Percentiles rank a stretch among this genome's conserved stretches.
Evolutionary conservation across 2,329 filamentous ascomycete species (phyloP).

Genomic region (Xylariaceae sp.): DNA sequence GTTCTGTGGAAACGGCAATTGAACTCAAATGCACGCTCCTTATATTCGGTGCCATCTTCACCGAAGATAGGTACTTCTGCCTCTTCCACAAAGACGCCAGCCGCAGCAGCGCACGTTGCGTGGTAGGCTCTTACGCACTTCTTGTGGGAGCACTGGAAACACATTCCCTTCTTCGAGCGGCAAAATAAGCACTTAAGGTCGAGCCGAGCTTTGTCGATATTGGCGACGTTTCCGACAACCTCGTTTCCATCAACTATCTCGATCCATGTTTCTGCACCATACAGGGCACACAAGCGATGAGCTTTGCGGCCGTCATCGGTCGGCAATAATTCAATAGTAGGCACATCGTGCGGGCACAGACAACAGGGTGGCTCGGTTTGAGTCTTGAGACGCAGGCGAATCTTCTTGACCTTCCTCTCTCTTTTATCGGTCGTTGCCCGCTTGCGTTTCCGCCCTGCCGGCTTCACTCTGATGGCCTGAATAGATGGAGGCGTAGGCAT

Average conservation of each 20-base stretch:
- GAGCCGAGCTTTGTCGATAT: conserved; percentile 78
- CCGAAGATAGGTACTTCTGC: conserved; percentile 80
- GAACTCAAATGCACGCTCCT: conserved; percentile 85
- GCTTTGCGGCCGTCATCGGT: conserved; percentile 85
- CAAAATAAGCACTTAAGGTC: conserved; percentile 95
- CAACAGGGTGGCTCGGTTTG: conserved; percentile 76
- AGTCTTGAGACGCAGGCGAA: conserved; percentile 66
- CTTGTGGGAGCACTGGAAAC: conserved; percentile 92
- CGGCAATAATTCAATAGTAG: conserved; percentile 72
- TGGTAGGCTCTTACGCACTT: conserved; percentile 94
- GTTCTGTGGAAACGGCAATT: conserved; percentile 90
- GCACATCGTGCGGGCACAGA: conserved; percentile 85
- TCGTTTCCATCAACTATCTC: conserved; percentile 66
- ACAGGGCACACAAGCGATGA: conserved; percentile 82
- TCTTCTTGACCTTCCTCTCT: conserved; percentile 66
- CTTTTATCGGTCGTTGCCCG: conserved; percentile 38
- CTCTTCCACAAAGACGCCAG: conserved; percentile 86
- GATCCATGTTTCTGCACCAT: conserved; percentile 88
- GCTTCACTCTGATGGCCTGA: conserved; percentile 62
- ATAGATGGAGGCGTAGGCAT: conserved; percentile 72
- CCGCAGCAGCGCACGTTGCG: conserved; percentile 86
- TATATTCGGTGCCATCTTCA: conserved; percentile 88
- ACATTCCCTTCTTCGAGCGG: conserved; percentile 88
- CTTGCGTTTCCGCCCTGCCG: conserved; percentile 62
- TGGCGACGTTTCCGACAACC: conserved; percentile 69